Base-by-base conservation (phyloP, 306 rosid genomes). In the Casuarina glauca region DNA sequence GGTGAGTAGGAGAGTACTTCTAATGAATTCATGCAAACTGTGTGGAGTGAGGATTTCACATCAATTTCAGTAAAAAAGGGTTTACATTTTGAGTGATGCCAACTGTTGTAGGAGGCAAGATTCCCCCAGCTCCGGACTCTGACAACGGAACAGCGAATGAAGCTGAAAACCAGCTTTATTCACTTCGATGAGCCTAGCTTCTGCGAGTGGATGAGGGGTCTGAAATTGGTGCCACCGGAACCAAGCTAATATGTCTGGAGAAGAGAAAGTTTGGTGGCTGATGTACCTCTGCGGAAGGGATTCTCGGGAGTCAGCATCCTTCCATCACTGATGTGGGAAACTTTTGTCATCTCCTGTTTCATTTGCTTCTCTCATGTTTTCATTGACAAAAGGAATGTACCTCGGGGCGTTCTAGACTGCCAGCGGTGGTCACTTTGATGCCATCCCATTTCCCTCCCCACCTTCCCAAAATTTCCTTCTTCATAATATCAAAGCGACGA, bases 131-230 rank as follows among this genome's bases (percentile, higher is more conserved):
- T 96, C 1, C 80, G 89, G 78, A 76, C 91, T 48, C 75, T 96
- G 83, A 88, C 93, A 43, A 73, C 84, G 6, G 98, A 90, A 80
- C 91, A 90, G 77, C 82, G 98, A 74, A 93, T 89, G 42, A 96
- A 85, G 84, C 96, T 96, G 76, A 96, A 96, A 84, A 93, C 91
- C 88, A 96, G 90, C 86, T 96, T 96, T 78, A 76, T 93, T 73
- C 95, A 87, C 84, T 96, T 96, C 36, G 99, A 96, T 42, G 99
- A 96, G 64, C 98, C 99, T 4, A 96, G 98, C 84, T 88, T 86
- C 61, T 91, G 96, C 35, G 99, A 96, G 82, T 96, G 98, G 99
- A 83, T 96, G 90, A 88, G 90, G 85, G 77, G 93, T 73, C 80
- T 96, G 89, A 91, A 86, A 82, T 82, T 86, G 69, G 88, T 93